A percentile compares a stretch with the other conserved stretches of the same genome.
Conservation (phyloP, 805 yeast species). For the Lipomyces spencermartinsiae region DNA sequence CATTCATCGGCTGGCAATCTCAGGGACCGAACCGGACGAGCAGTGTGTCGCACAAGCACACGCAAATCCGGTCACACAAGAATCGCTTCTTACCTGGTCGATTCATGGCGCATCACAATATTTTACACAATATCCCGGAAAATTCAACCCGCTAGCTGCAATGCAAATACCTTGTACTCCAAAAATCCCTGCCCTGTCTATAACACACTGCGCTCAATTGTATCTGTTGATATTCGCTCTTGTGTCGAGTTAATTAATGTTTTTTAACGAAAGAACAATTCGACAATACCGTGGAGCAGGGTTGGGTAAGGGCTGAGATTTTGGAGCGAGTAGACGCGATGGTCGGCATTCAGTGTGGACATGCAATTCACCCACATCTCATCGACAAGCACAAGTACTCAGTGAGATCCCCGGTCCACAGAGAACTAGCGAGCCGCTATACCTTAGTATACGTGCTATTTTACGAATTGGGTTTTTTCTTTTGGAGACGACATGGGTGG, state of each 20-base stretch:
- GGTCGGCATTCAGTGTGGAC: neutral
- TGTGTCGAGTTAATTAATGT: neutral
- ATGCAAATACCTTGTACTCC: neutral
- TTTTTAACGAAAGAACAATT: neutral
- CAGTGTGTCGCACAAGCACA: neutral
- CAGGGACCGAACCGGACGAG: neutral
- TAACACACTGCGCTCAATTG: neutral
- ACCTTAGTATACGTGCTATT: neutral
- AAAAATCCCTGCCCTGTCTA: neutral
- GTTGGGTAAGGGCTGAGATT: constrained; percentile 2
- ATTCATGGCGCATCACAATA: constrained; percentile 16
- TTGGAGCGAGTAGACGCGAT: neutral
- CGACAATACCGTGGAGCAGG: neutral
- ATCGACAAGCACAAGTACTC: neutral
- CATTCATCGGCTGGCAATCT: neutral
- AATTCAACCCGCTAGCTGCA: neutral
- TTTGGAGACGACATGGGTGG: neutral
- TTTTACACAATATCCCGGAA: neutral
- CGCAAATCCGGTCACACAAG: neutral
- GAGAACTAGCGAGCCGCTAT: neutral
- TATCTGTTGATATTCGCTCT: neutral
- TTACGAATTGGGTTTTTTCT: neutral
- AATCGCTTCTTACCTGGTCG: constrained; percentile 17
- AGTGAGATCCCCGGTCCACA: neutral
- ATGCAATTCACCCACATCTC: neutral